phyloP scores from a whole-genome alignment of 164 flowering plant genomes.

The Vitis rotundifolia region DNA sequence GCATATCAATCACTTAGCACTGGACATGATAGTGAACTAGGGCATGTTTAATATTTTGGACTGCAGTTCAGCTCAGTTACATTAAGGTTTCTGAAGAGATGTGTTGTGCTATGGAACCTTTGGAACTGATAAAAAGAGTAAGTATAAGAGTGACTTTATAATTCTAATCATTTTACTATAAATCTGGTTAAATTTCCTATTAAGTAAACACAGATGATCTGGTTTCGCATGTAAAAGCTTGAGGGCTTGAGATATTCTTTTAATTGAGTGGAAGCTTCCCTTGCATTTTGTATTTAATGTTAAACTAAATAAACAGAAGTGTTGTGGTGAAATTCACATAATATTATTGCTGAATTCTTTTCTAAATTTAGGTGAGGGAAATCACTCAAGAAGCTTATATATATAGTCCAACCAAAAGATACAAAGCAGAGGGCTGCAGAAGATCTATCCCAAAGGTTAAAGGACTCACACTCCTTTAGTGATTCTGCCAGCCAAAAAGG shows the following conservation, averaged over 20 bases:
- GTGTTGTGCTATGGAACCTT: conserved; percentile 75
- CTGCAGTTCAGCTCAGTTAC: conserved; percentile 49
- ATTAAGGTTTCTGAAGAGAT: conserved; percentile 74
- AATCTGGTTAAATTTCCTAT: background rate
- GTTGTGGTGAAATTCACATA: too few species aligned
- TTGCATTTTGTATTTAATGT: too few species aligned
- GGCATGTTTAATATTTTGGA: conserved; percentile 1
- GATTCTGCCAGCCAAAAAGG: conserved; percentile 82
- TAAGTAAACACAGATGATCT: too few species aligned
- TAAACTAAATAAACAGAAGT: too few species aligned
- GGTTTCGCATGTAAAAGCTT: too few species aligned
- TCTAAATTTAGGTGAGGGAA: conserved; percentile 62
- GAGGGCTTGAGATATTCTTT: too few species aligned
- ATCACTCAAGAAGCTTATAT: conserved; percentile 61
- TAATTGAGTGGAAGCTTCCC: too few species aligned
- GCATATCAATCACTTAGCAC: conserved; percentile 1
- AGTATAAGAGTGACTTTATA: conserved; percentile 11
- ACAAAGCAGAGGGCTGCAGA: conserved; percentile 71
- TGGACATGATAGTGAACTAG: conserved; percentile 2
- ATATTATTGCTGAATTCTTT: background rate
- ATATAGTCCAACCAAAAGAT: conserved; percentile 44
- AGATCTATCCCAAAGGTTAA: conserved; percentile 82
- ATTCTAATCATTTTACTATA: background rate
- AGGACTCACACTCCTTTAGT: conserved; percentile 51
- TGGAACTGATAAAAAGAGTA: conserved; percentile 82